A percentile compares a stretch with the other conserved stretches of the same genome.
Evolutionary conservation across 1,139 yeast species (phyloP).

Genomic region (Entelexis paramagnoliae): DNA sequence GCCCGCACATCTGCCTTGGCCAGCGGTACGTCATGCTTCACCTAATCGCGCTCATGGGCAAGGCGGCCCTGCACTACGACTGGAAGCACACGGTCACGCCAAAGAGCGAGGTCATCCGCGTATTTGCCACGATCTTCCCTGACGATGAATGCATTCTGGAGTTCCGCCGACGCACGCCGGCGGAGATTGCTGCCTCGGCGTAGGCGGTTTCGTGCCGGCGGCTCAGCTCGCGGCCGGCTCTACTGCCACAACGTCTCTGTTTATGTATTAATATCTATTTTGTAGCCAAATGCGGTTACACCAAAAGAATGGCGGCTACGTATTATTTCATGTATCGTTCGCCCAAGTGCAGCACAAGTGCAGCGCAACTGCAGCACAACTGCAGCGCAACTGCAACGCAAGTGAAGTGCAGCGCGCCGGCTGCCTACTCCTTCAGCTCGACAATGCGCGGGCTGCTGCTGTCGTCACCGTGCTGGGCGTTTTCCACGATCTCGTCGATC

Average conservation of each 20-base stretch:
- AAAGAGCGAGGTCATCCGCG: conserved; percentile 80
- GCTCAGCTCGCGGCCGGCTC: no score
- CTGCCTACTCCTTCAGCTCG: neutral
- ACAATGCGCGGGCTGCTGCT: neutral
- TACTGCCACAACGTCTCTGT: neutral
- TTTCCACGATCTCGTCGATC: neutral
- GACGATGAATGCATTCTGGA: conserved; percentile 80
- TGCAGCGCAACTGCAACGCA: no score
- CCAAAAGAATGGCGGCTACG: no score
- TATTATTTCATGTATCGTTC: no score
- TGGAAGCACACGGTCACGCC: conserved; percentile 74
- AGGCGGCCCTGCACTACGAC: conserved; percentile 68
- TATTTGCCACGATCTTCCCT: conserved; percentile 96
- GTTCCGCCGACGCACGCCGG: conserved; percentile 40
- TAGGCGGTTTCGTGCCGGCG: neutral
- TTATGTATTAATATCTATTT: neutral
- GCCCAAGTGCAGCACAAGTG: no score
- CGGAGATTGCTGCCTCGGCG: conserved; percentile 12
- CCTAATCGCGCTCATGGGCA: conserved; percentile 83
- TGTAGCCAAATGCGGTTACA: neutral
- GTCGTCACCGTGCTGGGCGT: neutral
- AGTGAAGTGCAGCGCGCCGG: no score
- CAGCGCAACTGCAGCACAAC: no score
- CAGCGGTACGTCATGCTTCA: conserved; percentile 86
- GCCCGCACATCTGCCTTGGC: conserved; percentile 93